Base-by-base conservation (phyloP, 1,139 yeast genomes). In the Blastobotrys indianensis region DNA sequence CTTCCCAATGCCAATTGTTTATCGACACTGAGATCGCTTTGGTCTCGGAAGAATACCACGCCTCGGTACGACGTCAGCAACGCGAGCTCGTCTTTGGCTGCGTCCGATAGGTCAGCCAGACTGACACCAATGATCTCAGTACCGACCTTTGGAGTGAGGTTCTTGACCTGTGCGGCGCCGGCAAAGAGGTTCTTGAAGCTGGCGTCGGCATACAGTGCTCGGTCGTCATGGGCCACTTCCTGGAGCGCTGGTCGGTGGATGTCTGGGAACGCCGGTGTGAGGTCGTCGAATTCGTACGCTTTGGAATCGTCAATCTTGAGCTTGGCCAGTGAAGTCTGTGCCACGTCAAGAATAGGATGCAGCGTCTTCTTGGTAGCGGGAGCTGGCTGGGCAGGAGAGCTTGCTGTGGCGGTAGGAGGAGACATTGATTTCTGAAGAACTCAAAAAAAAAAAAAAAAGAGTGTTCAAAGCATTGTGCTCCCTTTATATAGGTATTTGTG, bases 21-120 rank as follows among this genome's bases (percentile, higher is more conserved):
- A 39, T 61, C 54, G 41, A 64, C 54, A 35, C 70, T 69, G 41
- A 78, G 74, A 52, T 80, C 74, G 56, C 50, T 48, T 63, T 82
- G 88, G 51, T 78, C 75, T 59, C 85, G 71, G 65, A 82, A 80
- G 10, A 80, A 76, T 30, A 79, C 80, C 43, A 81, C 82, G 37
- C 87, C 87, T 55, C 85, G 72, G 63, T 79, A 75, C 10, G 83
- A 82, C 37, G 77, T 80, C 34, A 76, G 66, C 39, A 80, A 68
- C 0, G 88, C 85, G 56, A 82, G 70, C 57, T 82, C 88, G 60
- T 80, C 77, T 59, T 75, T 78, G 37, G 75, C 85, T 10, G 65
- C 69, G 43, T 73, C 73, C 41, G 68, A 63, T 47, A 82, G 67
- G 49, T 73, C 61, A 1, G 82, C 75, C 44, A 82, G 66, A 58